phyloP scores from a whole-genome alignment of 2,329 filamentous ascomycete genomes.

The Colletotrichum cereale region DNA sequence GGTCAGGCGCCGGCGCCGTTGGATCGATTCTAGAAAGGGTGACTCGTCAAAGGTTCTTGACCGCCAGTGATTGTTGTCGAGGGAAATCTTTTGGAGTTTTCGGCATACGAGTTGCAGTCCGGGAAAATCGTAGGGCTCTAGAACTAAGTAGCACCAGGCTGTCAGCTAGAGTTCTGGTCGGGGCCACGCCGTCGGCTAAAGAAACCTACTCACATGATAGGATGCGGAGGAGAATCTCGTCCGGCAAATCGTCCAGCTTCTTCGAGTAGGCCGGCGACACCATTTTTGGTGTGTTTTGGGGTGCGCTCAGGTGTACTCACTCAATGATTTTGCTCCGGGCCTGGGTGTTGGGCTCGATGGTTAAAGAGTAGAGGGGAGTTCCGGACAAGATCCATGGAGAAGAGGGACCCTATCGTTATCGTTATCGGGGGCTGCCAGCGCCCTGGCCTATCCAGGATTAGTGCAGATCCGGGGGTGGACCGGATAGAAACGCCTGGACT shows the following conservation, averaged over 20 bases:
- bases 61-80: slow-evolving; percentile 84
- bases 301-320: background rate
- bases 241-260: slow-evolving; percentile 67
- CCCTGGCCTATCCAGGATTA: slow-evolving; percentile 17
- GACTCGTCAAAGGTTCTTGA: slow-evolving; percentile 79
- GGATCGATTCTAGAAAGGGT: slow-evolving; percentile 71
- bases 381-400: slow-evolving; percentile 28
- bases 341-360: slow-evolving; percentile 19
- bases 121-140: slow-evolving; percentile 74
- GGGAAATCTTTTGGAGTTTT: slow-evolving; percentile 73
- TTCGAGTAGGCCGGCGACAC: slow-evolving; percentile 30
- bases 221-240: slow-evolving; percentile 74
- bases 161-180: slow-evolving; percentile 28
- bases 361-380: slow-evolving; percentile 31
- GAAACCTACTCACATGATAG: slow-evolving; percentile 48
- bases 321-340: slow-evolving; percentile 10
- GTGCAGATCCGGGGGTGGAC: slow-evolving; percentile 41
- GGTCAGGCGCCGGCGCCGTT: slow-evolving; percentile 60
- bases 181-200: slow-evolving; percentile 7
- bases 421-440: slow-evolving; percentile 25
- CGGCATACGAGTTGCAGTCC: slow-evolving; percentile 77
- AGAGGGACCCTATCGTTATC: slow-evolving; percentile 39
- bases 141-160: slow-evolving; percentile 57
- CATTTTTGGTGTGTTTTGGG: slow-evolving; percentile 41
- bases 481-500: slow-evolving; percentile 38